Evolutionary conservation across 2,329 filamentous ascomycete genomes (phyloP).

Genomic region (Lasiodiplodia citricola): DNA sequence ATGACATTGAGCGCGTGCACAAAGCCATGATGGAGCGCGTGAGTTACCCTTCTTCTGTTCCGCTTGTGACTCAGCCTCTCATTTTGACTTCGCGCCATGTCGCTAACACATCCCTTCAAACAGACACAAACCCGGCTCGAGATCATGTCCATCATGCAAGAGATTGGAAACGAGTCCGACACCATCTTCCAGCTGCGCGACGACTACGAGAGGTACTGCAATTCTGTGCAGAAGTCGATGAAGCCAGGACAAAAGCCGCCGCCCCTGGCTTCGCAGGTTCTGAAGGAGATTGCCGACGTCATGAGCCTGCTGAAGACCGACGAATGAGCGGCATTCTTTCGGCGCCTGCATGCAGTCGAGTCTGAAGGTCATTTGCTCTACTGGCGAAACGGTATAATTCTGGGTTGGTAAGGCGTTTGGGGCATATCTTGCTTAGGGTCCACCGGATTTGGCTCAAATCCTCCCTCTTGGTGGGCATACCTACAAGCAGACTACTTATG

Average conservation of each 20-base stretch:
- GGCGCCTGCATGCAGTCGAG: too few relatives aligned
- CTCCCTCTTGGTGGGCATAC: not conserved
- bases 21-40: slow-evolving; percentile 10
- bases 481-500: not conserved
- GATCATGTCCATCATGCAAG: slow-evolving; percentile 20
- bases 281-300: slow-evolving; percentile 19
- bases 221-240: not conserved
- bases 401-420: not conserved
- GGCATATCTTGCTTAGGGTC: not conserved
- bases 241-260: slow-evolving; percentile 11
- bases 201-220: slow-evolving; percentile 11
- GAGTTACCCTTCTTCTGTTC: not conserved
- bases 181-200: slow-evolving; percentile 11
- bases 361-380: not conserved
- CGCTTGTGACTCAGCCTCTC: too few relatives aligned
- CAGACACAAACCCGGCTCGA: slow-evolving; percentile 15
- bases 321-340: not conserved
- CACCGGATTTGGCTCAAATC: not conserved
- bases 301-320: slow-evolving; percentile 12
- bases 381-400: not conserved
- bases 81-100: not conserved
- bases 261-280: slow-evolving; percentile 7
- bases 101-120: not conserved
- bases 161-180: slow-evolving; percentile 5
- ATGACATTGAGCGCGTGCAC: slow-evolving; percentile 5